phyloP scores from a whole-genome alignment of 805 yeast species.

The Vanderwaltozyma polyspora region DNA sequence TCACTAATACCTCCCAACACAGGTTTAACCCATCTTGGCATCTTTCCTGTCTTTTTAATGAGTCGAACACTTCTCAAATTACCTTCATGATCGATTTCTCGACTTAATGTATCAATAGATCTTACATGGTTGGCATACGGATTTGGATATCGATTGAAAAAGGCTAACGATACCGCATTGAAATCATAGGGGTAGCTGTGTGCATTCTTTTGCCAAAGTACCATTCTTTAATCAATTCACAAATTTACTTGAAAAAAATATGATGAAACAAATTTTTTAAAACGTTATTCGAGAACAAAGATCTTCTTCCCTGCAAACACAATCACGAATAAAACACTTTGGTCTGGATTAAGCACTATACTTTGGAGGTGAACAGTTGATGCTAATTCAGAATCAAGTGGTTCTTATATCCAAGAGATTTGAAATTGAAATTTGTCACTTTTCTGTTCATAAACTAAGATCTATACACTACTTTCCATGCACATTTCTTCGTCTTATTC shows the following conservation, averaged over 20 bases:
- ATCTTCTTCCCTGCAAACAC: too few species aligned
- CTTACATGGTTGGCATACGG: slow-evolving; percentile 82
- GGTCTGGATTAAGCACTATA: too few species aligned
- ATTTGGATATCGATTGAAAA: slow-evolving; percentile 58
- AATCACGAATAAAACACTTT: too few species aligned
- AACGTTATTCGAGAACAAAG: too few species aligned
- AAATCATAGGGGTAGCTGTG: slow-evolving; percentile 57
- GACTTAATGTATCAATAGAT: slow-evolving; percentile 66
- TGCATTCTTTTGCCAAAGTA: slow-evolving; percentile 44
- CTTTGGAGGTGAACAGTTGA: too few species aligned
- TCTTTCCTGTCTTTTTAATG: slow-evolving; percentile 64
- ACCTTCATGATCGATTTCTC: slow-evolving; percentile 49
- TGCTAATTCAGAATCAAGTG: too few species aligned
- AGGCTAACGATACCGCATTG: slow-evolving; percentile 62
- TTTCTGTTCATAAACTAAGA: too few species aligned
- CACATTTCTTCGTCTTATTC: too few species aligned
- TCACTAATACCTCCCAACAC: slow-evolving; percentile 59
- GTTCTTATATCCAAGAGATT: too few species aligned
- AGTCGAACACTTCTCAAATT: slow-evolving; percentile 61
- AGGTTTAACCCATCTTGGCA: slow-evolving; percentile 72
- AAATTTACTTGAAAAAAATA: not conserved
- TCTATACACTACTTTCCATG: too few species aligned
- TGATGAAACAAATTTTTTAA: not conserved
- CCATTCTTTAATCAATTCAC: slow-evolving; percentile 34
- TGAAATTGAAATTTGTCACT: too few species aligned